Conservation (phyloP, 148 eudicot genomes). For the Dianthus caryophyllus region DNA sequence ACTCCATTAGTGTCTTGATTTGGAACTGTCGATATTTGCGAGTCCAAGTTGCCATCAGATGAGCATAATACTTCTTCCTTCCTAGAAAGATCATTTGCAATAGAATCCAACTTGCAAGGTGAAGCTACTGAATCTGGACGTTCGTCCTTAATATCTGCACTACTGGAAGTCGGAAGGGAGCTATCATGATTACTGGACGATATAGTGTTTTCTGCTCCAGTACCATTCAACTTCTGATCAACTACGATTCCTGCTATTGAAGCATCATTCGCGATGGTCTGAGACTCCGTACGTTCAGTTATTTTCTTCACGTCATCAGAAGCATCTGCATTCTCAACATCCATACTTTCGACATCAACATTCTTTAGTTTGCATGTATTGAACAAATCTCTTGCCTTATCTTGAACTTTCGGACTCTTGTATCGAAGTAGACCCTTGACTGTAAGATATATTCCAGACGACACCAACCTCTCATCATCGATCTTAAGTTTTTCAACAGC, state of each 20-base stretch:
- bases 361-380: slow-evolving; percentile 48
- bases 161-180: slow-evolving; percentile 23
- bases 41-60: slow-evolving; percentile 24
- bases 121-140: slow-evolving; percentile 23
- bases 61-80: slow-evolving; percentile 21
- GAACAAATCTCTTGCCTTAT: slow-evolving; percentile 54
- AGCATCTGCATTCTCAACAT: slow-evolving; percentile 27
- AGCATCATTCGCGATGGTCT: slow-evolving; percentile 26
- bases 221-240: slow-evolving; percentile 25
- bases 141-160: slow-evolving; percentile 24
- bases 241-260: slow-evolving; percentile 19
- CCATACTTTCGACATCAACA: slow-evolving; percentile 21
- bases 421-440: slow-evolving; percentile 51
- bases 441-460: slow-evolving; percentile 50
- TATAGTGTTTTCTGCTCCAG: slow-evolving; percentile 23
- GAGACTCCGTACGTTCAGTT: slow-evolving; percentile 27
- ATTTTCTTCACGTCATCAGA: slow-evolving; percentile 16
- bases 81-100: slow-evolving; percentile 24
- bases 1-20: slow-evolving; percentile 25
- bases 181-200: slow-evolving; percentile 18
- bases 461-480: slow-evolving; percentile 36
- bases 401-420: slow-evolving; percentile 50
- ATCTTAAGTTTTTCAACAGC: slow-evolving; percentile 64
- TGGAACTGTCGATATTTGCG: slow-evolving; percentile 14
- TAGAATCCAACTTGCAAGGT: slow-evolving; percentile 25